Evolutionary conservation across 768 basidiomycete species (phyloP).

Genomic region (Tricholoma sp.): DNA sequence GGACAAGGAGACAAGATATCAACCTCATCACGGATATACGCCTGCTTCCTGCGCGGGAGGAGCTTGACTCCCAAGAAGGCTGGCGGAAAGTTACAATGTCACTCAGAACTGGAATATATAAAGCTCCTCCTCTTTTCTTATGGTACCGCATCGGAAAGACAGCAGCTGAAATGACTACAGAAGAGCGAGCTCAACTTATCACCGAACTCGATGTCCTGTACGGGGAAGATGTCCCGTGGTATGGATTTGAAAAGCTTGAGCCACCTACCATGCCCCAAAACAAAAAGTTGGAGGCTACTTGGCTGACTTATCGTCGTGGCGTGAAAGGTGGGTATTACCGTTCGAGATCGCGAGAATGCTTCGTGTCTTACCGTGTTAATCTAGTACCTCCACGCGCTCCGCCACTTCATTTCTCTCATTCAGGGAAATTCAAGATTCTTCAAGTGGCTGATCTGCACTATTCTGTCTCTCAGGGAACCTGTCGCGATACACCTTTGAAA

Average conservation of each 20-base stretch:
- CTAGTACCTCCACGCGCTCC: constrained; percentile 66
- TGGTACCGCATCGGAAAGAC: constrained; percentile 79
- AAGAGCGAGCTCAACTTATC: constrained; percentile 59
- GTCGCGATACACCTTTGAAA: constrained; percentile 67
- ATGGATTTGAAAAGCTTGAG: constrained; percentile 74
- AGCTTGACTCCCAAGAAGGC: constrained; percentile 38
- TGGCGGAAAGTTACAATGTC: constrained; percentile 69
- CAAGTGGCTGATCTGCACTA: constrained; percentile 94
- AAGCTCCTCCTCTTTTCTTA: constrained; percentile 53
- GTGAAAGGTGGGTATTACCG: constrained; percentile 53
- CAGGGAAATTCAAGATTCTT: constrained; percentile 85
- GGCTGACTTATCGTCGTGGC: constrained; percentile 65
- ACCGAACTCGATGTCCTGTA: constrained; percentile 91
- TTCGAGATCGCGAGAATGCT: not conserved
- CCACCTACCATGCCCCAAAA: constrained; percentile 48
- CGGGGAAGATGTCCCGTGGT: constrained; percentile 81
- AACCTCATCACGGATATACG: constrained; percentile 71
- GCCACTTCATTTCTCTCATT: constrained; percentile 74
- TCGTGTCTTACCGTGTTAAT: not conserved
- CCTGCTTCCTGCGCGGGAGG: constrained; percentile 53
- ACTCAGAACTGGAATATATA: constrained; percentile 56
- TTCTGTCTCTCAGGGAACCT: constrained; percentile 72
- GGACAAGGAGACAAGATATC: constrained; percentile 78
- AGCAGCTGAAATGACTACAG: constrained; percentile 50
- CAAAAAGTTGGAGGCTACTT: constrained; percentile 46